phyloP scores from a whole-genome alignment of 2,329 filamentous ascomycete species.

The Amphichorda felina region DNA sequence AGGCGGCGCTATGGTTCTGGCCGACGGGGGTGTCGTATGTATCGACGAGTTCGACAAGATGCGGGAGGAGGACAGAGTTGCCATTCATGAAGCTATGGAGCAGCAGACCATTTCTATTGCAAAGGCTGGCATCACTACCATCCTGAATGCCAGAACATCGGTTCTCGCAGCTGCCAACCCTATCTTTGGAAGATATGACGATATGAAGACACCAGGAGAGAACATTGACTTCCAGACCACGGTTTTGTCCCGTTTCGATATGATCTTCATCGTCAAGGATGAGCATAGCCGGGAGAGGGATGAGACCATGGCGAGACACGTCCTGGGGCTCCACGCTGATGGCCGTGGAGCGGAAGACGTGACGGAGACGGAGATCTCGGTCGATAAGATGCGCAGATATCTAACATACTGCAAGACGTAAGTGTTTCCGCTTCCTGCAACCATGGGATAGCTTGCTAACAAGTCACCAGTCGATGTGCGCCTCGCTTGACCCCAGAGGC shows the following conservation, averaged over 20 bases:
- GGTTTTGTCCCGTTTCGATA: slow-evolving; percentile 95
- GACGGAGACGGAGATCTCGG: slow-evolving; percentile 75
- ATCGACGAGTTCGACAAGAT: slow-evolving; percentile 99
- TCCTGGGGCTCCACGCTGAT: slow-evolving; percentile 96
- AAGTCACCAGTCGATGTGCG: slow-evolving; percentile 60
- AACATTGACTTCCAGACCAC: slow-evolving; percentile 99
- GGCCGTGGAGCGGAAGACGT: slow-evolving; percentile 73
- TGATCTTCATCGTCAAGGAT: slow-evolving; percentile 98
- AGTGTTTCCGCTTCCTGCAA: slow-evolving; percentile 20
- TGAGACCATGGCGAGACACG: slow-evolving; percentile 88
- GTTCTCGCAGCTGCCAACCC: slow-evolving; percentile 94
- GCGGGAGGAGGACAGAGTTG: slow-evolving; percentile 93
- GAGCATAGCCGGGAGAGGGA: slow-evolving; percentile 85
- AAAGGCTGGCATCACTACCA: slow-evolving; percentile 96
- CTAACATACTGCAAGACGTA: slow-evolving; percentile 94
- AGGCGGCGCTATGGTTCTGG: slow-evolving; percentile 95
- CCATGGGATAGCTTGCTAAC: slow-evolving; percentile 12
- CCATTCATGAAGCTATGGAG: slow-evolving; percentile 99
- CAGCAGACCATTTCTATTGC: slow-evolving; percentile 99
- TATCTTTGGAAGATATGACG: slow-evolving; percentile 95
- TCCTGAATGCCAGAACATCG: slow-evolving; percentile 89
- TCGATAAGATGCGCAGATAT: slow-evolving; percentile 96
- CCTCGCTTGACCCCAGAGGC: slow-evolving; percentile 83
- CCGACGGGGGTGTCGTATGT: slow-evolving; percentile 92
- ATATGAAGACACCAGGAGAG: slow-evolving; percentile 93